Conservation (phyloP, 2,329 filamentous ascomycete genomes). For the Diatrype stigma region DNA sequence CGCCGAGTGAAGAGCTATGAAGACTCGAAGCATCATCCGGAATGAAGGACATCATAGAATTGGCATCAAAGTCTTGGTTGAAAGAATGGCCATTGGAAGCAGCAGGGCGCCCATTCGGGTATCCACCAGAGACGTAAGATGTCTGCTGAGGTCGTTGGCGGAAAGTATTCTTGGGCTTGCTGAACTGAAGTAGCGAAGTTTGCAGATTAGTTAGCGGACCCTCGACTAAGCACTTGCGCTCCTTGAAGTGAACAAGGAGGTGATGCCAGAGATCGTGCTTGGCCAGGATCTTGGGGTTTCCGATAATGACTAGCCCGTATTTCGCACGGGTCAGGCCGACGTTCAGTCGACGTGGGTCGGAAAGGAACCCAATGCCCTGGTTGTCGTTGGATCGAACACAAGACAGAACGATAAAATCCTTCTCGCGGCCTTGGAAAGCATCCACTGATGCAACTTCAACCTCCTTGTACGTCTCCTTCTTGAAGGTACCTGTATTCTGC, state of each 20-base stretch:
- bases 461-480: conserved; percentile 98
- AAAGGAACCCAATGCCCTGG: conserved; percentile 98
- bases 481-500: conserved; percentile 95
- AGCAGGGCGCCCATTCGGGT: conserved; percentile 29
- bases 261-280: conserved; percentile 99
- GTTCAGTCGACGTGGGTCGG: conserved; percentile 93
- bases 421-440: conserved; percentile 97
- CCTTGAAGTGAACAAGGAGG: conserved; percentile 92
- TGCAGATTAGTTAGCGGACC: conserved; percentile 95
- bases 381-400: conserved; percentile 98
- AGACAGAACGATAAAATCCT: conserved; percentile 97
- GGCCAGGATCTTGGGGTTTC: conserved; percentile 93
- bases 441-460: conserved; percentile 98
- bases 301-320: conserved; percentile 92
- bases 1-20: conserved; percentile 85
- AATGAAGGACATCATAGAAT: conserved; percentile 91
- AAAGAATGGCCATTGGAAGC: conserved; percentile 39
- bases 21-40: conserved; percentile 96
- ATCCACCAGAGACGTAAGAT: conserved; percentile 54
- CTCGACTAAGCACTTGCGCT: conserved; percentile 91
- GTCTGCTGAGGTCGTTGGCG: conserved; percentile 76
- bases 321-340: conserved; percentile 96
- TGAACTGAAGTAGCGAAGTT: conserved; percentile 90
- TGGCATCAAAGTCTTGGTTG: conserved; percentile 63
- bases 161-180: conserved; percentile 86